Evolutionary conservation across 345 rosid species (phyloP).

Genomic region (Euclidium syriacum): DNA sequence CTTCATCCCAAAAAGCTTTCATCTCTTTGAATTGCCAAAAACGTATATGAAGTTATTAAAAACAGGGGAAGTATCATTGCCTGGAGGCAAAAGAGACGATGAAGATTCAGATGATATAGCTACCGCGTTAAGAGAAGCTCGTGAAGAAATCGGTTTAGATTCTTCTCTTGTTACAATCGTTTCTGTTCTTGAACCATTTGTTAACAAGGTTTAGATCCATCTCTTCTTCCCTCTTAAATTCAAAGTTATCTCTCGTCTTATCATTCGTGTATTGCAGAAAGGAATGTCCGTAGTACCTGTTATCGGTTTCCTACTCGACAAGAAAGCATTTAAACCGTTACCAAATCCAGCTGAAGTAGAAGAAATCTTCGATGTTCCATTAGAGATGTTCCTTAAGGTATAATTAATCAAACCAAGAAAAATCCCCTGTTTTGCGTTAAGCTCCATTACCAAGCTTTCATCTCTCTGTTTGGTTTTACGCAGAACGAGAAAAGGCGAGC

Average conservation of each 20-base stretch:
- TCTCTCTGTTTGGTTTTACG: not conserved
- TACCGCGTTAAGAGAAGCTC: constrained; percentile 62
- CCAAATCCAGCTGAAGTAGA: constrained; percentile 54
- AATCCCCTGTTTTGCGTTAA: not conserved
- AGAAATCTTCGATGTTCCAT: constrained; percentile 58
- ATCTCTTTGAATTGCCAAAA: not conserved
- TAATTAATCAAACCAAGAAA: not conserved
- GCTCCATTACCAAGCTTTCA: not conserved
- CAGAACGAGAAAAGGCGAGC: constrained; percentile 54
- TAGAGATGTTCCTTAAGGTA: constrained; percentile 77
- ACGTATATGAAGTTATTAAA: not conserved
- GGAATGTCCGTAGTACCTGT: constrained; percentile 54
- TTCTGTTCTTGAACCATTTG: constrained; percentile 40
- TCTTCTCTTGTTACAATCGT: constrained; percentile 46
- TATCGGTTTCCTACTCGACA: constrained; percentile 41
- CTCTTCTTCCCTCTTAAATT: too few species aligned
- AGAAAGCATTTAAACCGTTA: constrained; percentile 42
- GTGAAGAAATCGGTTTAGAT: constrained; percentile 61
- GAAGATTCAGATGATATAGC: constrained; percentile 46
- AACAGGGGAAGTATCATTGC: constrained; percentile 60
- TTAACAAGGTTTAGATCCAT: constrained; percentile 33
- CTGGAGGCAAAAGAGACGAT: constrained; percentile 56
- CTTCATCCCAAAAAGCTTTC: not conserved
- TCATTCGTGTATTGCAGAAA: constrained; percentile 28
- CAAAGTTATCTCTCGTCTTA: not conserved